Percentiles rank a stretch among this genome's conserved stretches.
Evolutionary conservation across 164 flowering plant species (phyloP).

Genomic region (Cinnamomum chago): DNA sequence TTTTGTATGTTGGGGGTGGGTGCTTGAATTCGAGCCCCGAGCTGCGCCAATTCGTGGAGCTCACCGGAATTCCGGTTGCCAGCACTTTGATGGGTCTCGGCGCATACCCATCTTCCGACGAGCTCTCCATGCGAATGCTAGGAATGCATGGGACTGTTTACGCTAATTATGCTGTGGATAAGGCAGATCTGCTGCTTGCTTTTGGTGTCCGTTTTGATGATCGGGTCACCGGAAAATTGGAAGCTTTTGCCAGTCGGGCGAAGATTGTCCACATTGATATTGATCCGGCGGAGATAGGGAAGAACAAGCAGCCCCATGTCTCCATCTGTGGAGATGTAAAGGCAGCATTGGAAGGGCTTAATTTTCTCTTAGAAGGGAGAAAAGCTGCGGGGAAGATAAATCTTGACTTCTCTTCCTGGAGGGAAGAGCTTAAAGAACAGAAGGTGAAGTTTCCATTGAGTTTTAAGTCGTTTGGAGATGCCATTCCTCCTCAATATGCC

Average conservation of each 20-base stretch:
- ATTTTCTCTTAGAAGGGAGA: conserved; percentile 34
- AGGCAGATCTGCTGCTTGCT: conserved; percentile 54
- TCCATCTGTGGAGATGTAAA: conserved; percentile 63
- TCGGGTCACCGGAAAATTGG: conserved; percentile 67
- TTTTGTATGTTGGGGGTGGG: conserved; percentile 67
- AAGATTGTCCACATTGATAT: conserved; percentile 73
- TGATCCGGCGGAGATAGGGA: conserved; percentile 72
- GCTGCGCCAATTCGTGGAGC: conserved; percentile 47
- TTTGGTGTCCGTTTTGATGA: conserved; percentile 77
- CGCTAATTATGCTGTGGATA: conserved; percentile 67
- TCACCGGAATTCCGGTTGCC: conserved; percentile 65
- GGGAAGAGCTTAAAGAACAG: conserved; percentile 50
- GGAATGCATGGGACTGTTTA: conserved; percentile 79
- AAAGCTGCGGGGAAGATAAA: conserved; percentile 10
- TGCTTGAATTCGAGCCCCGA: conserved; percentile 61
- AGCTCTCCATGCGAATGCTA: conserved; percentile 52
- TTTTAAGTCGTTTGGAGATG: conserved; percentile 54
- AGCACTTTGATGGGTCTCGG: conserved; percentile 77
- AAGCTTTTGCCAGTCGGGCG: conserved; percentile 67
- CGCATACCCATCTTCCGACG: conserved; percentile 32
- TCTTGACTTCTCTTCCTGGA: conserved; percentile 51
- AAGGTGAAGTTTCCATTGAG: conserved; percentile 47
- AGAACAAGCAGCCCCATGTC: conserved; percentile 70
- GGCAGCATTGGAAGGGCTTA: conserved; percentile 44
- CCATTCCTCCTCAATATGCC: conserved; percentile 40